Percentiles rank a stretch among this genome's conserved stretches.
Evolutionary conservation across 2,329 filamentous ascomycete species (phyloP).

Genomic region (Atkinsonella texensis): DNA sequence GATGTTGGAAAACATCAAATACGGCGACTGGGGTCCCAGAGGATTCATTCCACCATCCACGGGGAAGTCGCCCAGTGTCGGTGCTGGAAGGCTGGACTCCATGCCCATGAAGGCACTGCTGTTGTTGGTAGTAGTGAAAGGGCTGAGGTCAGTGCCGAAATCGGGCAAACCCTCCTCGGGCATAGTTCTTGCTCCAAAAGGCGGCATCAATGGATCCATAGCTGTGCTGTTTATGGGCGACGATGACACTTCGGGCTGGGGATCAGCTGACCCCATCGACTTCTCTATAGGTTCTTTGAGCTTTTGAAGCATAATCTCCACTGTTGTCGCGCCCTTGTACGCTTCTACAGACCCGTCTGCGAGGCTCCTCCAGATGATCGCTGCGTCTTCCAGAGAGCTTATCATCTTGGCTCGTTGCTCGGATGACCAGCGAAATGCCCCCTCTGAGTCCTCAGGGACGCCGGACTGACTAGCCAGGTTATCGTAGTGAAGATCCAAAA

Average conservation of each 20-base stretch:
- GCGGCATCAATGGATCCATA: slow-evolving; percentile 14
- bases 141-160: slow-evolving; percentile 15
- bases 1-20: slow-evolving; percentile 40
- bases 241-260: slow-evolving; percentile 13
- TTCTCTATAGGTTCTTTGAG: slow-evolving; percentile 32
- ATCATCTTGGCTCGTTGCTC: slow-evolving; percentile 65
- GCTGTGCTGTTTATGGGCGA: slow-evolving; percentile 28
- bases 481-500: slow-evolving; percentile 68
- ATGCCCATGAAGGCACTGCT: slow-evolving; percentile 29
- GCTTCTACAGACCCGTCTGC: slow-evolving; percentile 76
- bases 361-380: slow-evolving; percentile 68
- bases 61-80: slow-evolving; percentile 19
- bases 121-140: slow-evolving; percentile 27
- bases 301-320: slow-evolving; percentile 78
- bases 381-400: slow-evolving; percentile 56
- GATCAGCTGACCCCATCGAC: slow-evolving; percentile 6
- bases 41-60: slow-evolving; percentile 17
- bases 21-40: slow-evolving; percentile 27
- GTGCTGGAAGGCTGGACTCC: slow-evolving; percentile 27
- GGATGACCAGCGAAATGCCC: slow-evolving; percentile 42
- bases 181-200: slow-evolving; percentile 10
- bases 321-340: slow-evolving; percentile 68
- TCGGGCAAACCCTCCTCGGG: slow-evolving; percentile 15
- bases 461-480: slow-evolving; percentile 33
- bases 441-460: slow-evolving; percentile 27